Evolutionary conservation across 352 stramenopile species (phyloP).

Genomic region (Phytophthora megakarya): DNA sequence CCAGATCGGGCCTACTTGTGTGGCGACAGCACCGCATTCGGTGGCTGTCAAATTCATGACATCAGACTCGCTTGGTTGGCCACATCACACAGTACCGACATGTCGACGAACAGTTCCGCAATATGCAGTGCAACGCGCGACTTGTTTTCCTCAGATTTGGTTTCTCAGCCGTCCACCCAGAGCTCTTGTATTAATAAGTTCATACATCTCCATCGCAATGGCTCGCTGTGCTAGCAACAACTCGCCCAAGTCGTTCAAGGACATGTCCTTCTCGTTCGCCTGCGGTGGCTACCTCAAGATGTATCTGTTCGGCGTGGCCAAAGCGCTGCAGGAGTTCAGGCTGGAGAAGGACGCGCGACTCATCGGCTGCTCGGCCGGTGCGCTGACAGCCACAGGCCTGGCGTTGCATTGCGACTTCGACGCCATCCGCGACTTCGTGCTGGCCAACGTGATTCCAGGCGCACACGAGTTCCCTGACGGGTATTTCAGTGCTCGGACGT

Average conservation of each 20-base stretch:
- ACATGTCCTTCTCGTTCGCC: conserved; percentile 77
- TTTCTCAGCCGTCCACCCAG: conserved; percentile 2
- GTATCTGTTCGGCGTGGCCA: conserved; percentile 88
- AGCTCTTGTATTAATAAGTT: not conserved
- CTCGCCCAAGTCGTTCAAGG: conserved; percentile 2
- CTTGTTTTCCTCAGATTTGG: conserved; percentile 15
- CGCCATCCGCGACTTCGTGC: conserved; percentile 61
- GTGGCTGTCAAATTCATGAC: conserved; percentile 15
- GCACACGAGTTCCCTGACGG: conserved; percentile 55
- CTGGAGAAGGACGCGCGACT: conserved; percentile 63
- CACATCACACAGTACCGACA: conserved; percentile 5
- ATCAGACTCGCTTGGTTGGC: not conserved
- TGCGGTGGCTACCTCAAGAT: conserved; percentile 88
- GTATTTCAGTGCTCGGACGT: conserved; percentile 68
- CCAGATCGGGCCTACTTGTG: conserved; percentile 8
- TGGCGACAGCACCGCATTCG: conserved; percentile 4
- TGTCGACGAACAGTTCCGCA: conserved; percentile 20
- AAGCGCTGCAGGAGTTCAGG: conserved; percentile 78
- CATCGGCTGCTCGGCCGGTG: conserved; percentile 81
- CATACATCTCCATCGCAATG: conserved; percentile 10
- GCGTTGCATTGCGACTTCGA: conserved; percentile 79
- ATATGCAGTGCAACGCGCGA: conserved; percentile 10
- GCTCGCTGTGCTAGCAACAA: not conserved
- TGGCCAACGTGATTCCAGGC: conserved; percentile 57
- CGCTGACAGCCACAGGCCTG: conserved; percentile 72